Evolutionary conservation across 352 stramenopile species (phyloP).

Genomic region (Globisporangium heterothallicum): DNA sequence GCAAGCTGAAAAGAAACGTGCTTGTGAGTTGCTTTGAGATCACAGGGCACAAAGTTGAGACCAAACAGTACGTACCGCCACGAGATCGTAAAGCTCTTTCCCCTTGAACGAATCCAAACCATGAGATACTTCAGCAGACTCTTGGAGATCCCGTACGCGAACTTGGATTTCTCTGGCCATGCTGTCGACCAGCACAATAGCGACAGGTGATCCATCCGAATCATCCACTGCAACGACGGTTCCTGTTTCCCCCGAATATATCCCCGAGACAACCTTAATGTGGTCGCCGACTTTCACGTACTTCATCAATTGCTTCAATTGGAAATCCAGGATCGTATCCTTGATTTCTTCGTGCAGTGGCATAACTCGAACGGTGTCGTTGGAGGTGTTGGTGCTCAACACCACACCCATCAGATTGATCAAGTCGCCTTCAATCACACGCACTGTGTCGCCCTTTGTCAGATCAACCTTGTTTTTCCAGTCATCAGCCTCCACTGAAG

Average conservation of each 20-base stretch:
- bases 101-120: slow-evolving; percentile 87
- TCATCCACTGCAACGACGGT: slow-evolving; percentile 88
- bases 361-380: slow-evolving; percentile 87
- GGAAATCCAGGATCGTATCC: slow-evolving; percentile 87
- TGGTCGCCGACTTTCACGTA: slow-evolving; percentile 90
- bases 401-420: slow-evolving; percentile 89
- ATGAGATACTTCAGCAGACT: slow-evolving; percentile 86
- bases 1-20: slow-evolving; percentile 33
- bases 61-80: slow-evolving; percentile 43
- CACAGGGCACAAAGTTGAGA: neutral
- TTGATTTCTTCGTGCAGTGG: slow-evolving; percentile 89
- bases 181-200: slow-evolving; percentile 86
- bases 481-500: slow-evolving; percentile 71
- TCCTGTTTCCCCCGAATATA: slow-evolving; percentile 86
- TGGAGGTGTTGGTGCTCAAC: slow-evolving; percentile 83
- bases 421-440: slow-evolving; percentile 83
- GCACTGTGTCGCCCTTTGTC: slow-evolving; percentile 87
- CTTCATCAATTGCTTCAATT: slow-evolving; percentile 87
- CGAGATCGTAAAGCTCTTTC: slow-evolving; percentile 87
- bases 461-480: slow-evolving; percentile 88
- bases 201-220: slow-evolving; percentile 71
- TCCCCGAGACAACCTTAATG: slow-evolving; percentile 88
- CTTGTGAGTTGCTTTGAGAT: slow-evolving; percentile 2
- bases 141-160: slow-evolving; percentile 84
- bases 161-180: slow-evolving; percentile 90